phyloP scores from a whole-genome alignment of 2,329 filamentous ascomycete genomes.

The Blastomyces gilchristii region DNA sequence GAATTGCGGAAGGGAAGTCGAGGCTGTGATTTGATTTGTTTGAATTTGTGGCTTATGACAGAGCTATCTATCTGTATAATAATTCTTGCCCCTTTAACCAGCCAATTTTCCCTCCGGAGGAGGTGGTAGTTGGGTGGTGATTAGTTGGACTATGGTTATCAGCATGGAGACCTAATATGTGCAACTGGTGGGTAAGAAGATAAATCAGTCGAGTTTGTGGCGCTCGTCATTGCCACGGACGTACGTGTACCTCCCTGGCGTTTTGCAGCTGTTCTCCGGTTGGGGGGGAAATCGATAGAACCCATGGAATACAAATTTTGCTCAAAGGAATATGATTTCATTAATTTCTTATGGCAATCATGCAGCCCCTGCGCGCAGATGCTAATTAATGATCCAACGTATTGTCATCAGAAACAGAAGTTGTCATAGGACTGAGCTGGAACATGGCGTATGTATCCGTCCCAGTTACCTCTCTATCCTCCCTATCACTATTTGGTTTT shows the following conservation, averaged over 20 bases:
- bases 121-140: neutral
- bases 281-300: neutral
- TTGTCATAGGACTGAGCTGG: neutral
- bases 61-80: neutral
- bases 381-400: neutral
- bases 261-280: neutral
- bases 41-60: neutral
- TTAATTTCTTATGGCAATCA: neutral
- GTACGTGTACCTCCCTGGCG: neutral
- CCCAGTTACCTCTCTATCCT: neutral
- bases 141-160: neutral
- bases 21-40: slow-evolving; percentile 18
- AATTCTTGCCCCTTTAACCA: neutral
- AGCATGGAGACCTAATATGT: neutral
- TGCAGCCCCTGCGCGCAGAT: no score
- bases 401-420: neutral
- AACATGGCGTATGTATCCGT: neutral
- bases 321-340: neutral
- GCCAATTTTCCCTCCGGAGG: neutral
- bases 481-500: neutral
- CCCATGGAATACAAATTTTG: neutral
- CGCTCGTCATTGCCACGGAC: neutral
- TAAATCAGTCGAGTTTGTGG: neutral
- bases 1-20: slow-evolving; percentile 8
- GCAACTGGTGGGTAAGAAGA: neutral